phyloP scores from a whole-genome alignment of 805 yeast genomes.

The Saccharomycopsis schoenii region DNA sequence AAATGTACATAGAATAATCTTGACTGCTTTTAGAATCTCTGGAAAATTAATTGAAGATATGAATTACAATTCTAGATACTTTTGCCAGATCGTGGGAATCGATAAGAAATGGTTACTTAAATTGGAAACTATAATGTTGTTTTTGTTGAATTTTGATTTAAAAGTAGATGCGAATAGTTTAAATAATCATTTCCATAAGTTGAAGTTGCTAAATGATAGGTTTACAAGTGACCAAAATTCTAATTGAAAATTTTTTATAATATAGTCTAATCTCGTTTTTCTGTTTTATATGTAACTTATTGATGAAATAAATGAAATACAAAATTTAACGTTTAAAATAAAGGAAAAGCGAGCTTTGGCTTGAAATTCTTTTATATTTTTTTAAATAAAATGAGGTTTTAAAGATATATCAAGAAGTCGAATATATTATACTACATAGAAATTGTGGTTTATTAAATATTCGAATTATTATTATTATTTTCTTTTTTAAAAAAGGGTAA shows the following conservation, averaged over 20 bases:
- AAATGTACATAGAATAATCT: constrained; percentile 35
- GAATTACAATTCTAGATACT: constrained; percentile 33
- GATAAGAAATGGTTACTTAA: constrained; percentile 33
- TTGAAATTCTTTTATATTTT: too few species aligned
- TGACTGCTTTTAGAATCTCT: constrained; percentile 38
- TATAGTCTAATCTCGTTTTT: not conserved
- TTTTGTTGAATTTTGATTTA: constrained; percentile 39
- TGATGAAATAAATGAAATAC: not conserved
- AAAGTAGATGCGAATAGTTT: constrained; percentile 31
- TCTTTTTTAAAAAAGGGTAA: too few species aligned
- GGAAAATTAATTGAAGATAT: constrained; percentile 39
- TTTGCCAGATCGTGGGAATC: constrained; percentile 39
- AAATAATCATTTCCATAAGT: constrained; percentile 23
- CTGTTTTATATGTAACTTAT: not conserved
- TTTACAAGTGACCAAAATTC: not conserved
- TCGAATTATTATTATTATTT: too few species aligned
- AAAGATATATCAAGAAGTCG: too few species aligned
- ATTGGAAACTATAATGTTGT: constrained; percentile 42
- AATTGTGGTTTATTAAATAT: too few species aligned
- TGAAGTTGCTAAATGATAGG: not conserved
- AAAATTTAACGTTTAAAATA: too few species aligned
- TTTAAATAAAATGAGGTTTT: too few species aligned
- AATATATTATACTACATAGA: too few species aligned
- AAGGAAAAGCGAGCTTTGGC: too few species aligned
- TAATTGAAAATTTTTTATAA: not conserved